A percentile compares a stretch with the other conserved stretches of the same genome.
Evolutionary conservation across 192 early-diverging fungal genomes (phyloP).

Genomic region (Coemansia sp.): DNA sequence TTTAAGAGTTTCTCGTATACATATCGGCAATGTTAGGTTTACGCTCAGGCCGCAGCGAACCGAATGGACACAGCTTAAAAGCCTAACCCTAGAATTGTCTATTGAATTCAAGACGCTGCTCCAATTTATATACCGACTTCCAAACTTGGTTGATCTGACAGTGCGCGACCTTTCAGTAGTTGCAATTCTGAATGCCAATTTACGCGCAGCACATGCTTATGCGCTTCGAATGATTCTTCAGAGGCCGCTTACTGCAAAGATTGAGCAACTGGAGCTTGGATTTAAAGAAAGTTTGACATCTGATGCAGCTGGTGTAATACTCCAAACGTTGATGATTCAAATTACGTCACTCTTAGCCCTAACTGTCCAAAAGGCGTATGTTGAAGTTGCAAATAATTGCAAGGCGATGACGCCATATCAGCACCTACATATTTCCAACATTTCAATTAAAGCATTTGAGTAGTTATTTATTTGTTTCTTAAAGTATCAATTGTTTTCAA

Average conservation of each 20-base stretch:
- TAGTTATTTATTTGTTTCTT: neutral
- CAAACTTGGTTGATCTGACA: neutral
- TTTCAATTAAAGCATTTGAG: neutral
- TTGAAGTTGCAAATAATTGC: neutral
- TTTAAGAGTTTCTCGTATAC: neutral
- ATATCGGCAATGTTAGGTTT: neutral
- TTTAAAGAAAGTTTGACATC: neutral
- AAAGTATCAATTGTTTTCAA: neutral
- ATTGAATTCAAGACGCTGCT: neutral
- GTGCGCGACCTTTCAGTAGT: neutral
- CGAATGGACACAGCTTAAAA: neutral
- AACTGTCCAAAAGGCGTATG: neutral
- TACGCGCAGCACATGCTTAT: neutral
- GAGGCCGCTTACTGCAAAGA: neutral
- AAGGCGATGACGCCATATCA: neutral
- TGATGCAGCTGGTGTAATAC: neutral
- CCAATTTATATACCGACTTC: neutral
- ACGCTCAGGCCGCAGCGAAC: neutral
- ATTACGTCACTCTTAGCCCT: neutral
- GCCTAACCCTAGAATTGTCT: neutral
- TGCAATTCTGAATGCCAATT: neutral
- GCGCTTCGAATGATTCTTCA: neutral
- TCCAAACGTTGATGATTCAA: neutral
- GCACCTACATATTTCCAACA: neutral
- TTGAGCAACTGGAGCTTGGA: neutral